A percentile compares a stretch with the other conserved stretches of the same genome.
These are phyloP conservation scores for Penicillium egyptiacum DNA, from an alignment of 495 filamentous ascomycete genomes.

Conservation along the genomic window DNA sequence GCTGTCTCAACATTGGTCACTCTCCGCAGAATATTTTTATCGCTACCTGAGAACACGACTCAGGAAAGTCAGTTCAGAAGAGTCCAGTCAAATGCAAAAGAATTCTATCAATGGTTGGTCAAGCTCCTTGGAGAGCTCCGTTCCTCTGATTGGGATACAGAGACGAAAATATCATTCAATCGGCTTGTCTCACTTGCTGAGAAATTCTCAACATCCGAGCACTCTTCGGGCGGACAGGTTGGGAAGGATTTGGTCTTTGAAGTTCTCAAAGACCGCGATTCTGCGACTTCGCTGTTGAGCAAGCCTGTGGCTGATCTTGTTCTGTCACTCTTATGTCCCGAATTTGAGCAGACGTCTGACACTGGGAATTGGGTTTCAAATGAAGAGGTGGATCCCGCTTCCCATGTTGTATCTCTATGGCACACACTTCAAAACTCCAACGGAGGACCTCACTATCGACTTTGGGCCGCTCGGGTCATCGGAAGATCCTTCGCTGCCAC, in stretches of 20 bases:
- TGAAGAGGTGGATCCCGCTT: slow-evolving; percentile 58
- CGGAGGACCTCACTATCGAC: slow-evolving; percentile 65
- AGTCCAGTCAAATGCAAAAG: slow-evolving; percentile 64
- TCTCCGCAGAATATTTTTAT: slow-evolving; percentile 67
- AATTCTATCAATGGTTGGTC: slow-evolving; percentile 71
- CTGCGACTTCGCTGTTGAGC: slow-evolving; percentile 61
- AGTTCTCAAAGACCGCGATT: slow-evolving; percentile 69
- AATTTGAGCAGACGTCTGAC: slow-evolving; percentile 61
- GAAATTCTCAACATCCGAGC: slow-evolving; percentile 55
- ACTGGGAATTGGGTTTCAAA: slow-evolving; percentile 61
- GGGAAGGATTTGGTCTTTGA: slow-evolving; percentile 74
- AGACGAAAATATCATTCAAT: slow-evolving; percentile 57
- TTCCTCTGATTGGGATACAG: slow-evolving; percentile 47
- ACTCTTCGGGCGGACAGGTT: slow-evolving; percentile 56
- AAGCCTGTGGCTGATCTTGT: slow-evolving; percentile 67
- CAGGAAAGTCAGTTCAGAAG: slow-evolving; percentile 72
- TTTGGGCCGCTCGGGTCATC: slow-evolving; percentile 82
- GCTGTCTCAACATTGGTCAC: slow-evolving; percentile 73
- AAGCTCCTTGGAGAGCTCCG: slow-evolving; percentile 58
- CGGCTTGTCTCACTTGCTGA: slow-evolving; percentile 63
- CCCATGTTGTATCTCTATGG: slow-evolving; percentile 65
- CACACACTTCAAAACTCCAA: slow-evolving; percentile 64
- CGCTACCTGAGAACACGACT: slow-evolving; percentile 65
- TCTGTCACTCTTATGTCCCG: slow-evolving; percentile 68
- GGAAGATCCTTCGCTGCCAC: slow-evolving; percentile 80